A percentile compares a stretch with the other conserved stretches of the same genome.
These are phyloP conservation scores for Crepidotus variabilis DNA, from an alignment of 768 basidiomycete genomes.

Conservation along the genomic window DNA sequence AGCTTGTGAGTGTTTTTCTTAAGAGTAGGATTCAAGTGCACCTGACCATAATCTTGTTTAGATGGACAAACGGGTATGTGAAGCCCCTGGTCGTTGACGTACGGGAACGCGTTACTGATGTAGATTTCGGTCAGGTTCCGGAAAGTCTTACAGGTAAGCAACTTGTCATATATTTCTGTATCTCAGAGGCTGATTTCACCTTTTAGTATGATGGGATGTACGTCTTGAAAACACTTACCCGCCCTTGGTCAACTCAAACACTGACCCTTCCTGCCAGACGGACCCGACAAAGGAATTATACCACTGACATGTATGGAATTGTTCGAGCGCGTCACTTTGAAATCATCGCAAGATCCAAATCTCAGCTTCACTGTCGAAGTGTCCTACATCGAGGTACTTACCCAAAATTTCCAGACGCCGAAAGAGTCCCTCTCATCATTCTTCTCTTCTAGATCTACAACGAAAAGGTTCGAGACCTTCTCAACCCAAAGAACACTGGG, in stretches of 20 bases:
- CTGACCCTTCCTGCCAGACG: slow-evolving; percentile 51
- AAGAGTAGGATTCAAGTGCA: neutral
- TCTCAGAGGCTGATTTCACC: slow-evolving; percentile 5
- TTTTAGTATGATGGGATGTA: slow-evolving; percentile 92
- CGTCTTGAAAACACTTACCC: slow-evolving; percentile 29
- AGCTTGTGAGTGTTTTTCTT: slow-evolving; percentile 71
- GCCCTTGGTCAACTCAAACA: neutral
- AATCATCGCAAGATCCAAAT: slow-evolving; percentile 60
- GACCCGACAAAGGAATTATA: slow-evolving; percentile 95
- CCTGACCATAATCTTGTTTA: slow-evolving; percentile 18
- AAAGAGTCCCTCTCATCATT: neutral
- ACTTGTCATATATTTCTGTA: slow-evolving; percentile 1
- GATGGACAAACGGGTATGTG: slow-evolving; percentile 84
- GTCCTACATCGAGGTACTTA: slow-evolving; percentile 87
- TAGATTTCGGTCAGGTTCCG: slow-evolving; percentile 55
- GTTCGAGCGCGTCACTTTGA: slow-evolving; percentile 75
- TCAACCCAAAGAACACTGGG: slow-evolving; percentile 96
- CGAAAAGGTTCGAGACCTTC: slow-evolving; percentile 94
- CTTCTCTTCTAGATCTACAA: slow-evolving; percentile 72
- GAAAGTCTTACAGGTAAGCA: slow-evolving; percentile 86
- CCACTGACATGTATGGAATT: slow-evolving; percentile 93
- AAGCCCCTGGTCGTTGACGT: neutral
- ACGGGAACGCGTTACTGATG: neutral
- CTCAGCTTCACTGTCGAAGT: slow-evolving; percentile 90
- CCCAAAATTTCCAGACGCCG: neutral